A percentile compares a stretch with the other conserved stretches of the same genome.
Evolutionary conservation across 495 filamentous ascomycete species (phyloP).

Genomic region (Hypoxylon crocopeplum): DNA sequence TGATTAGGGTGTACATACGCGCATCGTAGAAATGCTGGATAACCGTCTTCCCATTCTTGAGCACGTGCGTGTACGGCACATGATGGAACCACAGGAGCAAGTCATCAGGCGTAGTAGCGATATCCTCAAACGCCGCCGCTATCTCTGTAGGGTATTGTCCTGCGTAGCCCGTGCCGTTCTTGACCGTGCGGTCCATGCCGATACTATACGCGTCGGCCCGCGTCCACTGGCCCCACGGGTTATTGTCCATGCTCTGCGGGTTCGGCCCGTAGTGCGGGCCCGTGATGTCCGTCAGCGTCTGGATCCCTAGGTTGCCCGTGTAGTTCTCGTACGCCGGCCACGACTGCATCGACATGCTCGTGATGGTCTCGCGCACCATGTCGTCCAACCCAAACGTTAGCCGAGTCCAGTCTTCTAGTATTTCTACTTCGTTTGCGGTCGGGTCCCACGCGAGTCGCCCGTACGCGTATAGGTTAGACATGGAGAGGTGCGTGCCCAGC

Average conservation of each 20-base stretch:
- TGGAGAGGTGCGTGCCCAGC: conserved; percentile 70
- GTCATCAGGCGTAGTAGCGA: conserved; percentile 71
- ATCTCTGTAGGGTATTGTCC: conserved; percentile 72
- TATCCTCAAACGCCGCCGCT: conserved; percentile 61
- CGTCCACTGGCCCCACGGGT: conserved; percentile 78
- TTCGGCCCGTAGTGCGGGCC: conserved; percentile 72
- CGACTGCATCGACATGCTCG: conserved; percentile 69
- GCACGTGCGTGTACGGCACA: conserved; percentile 68
- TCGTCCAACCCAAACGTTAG: conserved; percentile 67
- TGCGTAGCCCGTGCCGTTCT: conserved; percentile 68
- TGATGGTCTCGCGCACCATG: conserved; percentile 63
- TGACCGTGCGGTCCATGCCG: conserved; percentile 75
- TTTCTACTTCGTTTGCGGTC: conserved; percentile 43
- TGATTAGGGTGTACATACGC: conserved; percentile 38
- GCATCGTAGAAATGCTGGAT: conserved; percentile 81
- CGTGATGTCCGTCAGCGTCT: conserved; percentile 73
- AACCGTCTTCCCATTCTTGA: conserved; percentile 71
- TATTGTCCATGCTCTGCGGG: conserved; percentile 69
- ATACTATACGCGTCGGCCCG: conserved; percentile 64
- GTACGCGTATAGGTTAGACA: conserved; percentile 78
- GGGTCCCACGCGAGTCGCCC: conserved; percentile 72
- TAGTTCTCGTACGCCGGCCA: conserved; percentile 77
- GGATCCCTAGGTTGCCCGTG: conserved; percentile 72
- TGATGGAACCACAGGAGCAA: conserved; percentile 80
- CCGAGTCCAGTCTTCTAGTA: conserved; percentile 70